Evolutionary conservation across 371 early-diverging fungal species (phyloP).

Genomic region (Gilbertella persicaria): DNA sequence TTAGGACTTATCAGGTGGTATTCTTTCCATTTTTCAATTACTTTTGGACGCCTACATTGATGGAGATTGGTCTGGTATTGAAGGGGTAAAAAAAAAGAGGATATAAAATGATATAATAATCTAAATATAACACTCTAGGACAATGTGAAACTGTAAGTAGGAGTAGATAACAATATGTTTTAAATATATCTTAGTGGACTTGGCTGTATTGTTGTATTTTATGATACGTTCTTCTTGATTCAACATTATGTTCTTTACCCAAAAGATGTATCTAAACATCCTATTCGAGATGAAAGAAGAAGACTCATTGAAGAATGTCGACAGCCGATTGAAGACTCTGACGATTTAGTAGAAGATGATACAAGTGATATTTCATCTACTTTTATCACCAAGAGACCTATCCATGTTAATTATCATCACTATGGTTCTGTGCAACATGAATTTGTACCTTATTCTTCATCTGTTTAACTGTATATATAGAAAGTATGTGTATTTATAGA

Average conservation of each 20-base stretch:
- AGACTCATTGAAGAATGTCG: conserved; percentile 14
- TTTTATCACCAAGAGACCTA: no score
- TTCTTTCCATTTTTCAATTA: conserved; percentile 73
- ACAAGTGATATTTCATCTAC: not conserved
- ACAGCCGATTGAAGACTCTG: conserved; percentile 11
- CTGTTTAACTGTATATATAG: no score
- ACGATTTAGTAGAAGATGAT: not conserved
- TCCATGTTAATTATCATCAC: no score
- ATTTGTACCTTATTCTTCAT: not conserved
- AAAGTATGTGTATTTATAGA: no score
- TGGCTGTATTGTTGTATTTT: conserved; percentile 68
- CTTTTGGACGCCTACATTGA: conserved; percentile 68
- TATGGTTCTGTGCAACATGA: not conserved
- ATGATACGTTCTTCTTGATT: conserved; percentile 72
- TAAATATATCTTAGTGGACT: conserved; percentile 45
- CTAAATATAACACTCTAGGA: conserved; percentile 19
- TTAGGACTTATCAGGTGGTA: conserved; percentile 80
- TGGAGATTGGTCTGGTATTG: conserved; percentile 63
- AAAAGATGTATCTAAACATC: conserved; percentile 14
- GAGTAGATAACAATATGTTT: not conserved
- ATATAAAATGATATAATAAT: not conserved
- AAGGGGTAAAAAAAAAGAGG: conserved; percentile 36
- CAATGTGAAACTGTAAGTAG: conserved; percentile 40
- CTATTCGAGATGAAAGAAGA: conserved; percentile 14
- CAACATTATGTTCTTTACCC: conserved; percentile 74